phyloP scores from a whole-genome alignment of 1,284 basidiomycete species.

The Tylopilus orsonianus region DNA sequence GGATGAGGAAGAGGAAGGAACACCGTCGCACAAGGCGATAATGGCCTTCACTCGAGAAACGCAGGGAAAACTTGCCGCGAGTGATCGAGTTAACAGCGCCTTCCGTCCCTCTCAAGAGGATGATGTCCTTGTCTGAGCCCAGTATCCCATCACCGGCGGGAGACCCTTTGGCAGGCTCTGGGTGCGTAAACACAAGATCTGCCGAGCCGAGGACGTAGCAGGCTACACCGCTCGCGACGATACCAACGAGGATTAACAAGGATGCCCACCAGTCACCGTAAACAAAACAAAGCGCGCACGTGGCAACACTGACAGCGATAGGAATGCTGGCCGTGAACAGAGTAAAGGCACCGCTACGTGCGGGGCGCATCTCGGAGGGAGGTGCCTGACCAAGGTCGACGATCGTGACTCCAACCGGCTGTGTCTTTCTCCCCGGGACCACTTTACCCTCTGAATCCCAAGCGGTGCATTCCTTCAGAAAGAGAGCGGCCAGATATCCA shows the following conservation, averaged over 20 bases:
- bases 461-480: conserved; percentile 15
- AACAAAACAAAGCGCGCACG: conserved; percentile 14
- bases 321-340: conserved; percentile 14
- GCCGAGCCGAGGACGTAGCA: conserved; percentile 24
- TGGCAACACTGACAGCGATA: conserved; percentile 21
- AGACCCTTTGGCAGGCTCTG: conserved; percentile 12
- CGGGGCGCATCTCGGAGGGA: conserved; percentile 2
- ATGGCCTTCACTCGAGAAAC: conserved; percentile 14
- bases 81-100: conserved; percentile 25
- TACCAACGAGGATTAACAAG: conserved; percentile 27
- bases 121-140: conserved; percentile 5
- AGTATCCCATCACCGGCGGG: conserved; percentile 21
- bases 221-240: conserved; percentile 27
- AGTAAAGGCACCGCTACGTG: not conserved
- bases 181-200: conserved; percentile 10
- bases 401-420: conserved; percentile 16
- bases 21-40: conserved; percentile 16
- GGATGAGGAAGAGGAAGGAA: conserved; percentile 19
- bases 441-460: conserved; percentile 2
- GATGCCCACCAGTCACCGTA: conserved; percentile 26
- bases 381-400: conserved; percentile 15
- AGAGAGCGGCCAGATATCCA: conserved; percentile 14
- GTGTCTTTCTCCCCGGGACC: conserved; percentile 1
- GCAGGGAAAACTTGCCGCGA: conserved; percentile 19
- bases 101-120: conserved; percentile 19